These are phyloP conservation scores for Phylloporus scabripes DNA, from an alignment of 768 basidiomycete species.

Conservation along the genomic window DNA sequence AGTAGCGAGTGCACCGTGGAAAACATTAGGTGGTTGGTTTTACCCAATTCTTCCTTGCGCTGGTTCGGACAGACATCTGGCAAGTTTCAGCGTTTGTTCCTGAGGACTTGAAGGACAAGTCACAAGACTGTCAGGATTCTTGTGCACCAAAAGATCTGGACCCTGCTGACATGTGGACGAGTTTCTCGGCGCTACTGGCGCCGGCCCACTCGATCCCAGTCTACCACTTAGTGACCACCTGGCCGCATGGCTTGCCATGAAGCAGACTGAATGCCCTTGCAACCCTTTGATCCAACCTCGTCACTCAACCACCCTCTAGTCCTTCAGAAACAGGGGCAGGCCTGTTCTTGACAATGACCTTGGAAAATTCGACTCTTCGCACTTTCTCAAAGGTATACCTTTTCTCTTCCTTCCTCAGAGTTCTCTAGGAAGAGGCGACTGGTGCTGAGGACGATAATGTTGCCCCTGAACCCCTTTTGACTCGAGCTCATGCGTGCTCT, in stretches of 20 bases:
- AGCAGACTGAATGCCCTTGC: conserved; percentile 11
- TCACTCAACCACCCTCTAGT: conserved; percentile 5
- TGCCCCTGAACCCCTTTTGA: no score
- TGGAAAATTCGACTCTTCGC: background rate
- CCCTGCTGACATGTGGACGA: conserved; percentile 1
- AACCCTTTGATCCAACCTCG: conserved; percentile 1
- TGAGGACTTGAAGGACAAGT: background rate
- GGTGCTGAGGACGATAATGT: conserved; percentile 9
- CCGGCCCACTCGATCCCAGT: background rate
- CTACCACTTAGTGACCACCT: conserved; percentile 9
- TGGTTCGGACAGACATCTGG: conserved; percentile 2
- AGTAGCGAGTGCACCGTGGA: conserved; percentile 17
- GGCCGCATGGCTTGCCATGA: conserved; percentile 22
- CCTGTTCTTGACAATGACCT: conserved; percentile 5
- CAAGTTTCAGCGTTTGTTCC: background rate
- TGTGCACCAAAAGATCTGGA: background rate
- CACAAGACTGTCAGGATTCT: background rate
- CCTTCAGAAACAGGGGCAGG: conserved; percentile 3
- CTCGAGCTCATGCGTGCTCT: no score
- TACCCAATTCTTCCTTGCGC: conserved; percentile 2
- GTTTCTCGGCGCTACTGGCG: background rate
- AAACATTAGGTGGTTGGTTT: conserved; percentile 1
- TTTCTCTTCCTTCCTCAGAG: background rate
- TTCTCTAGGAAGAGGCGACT: background rate
- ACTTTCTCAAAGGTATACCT: conserved; percentile 6